Evolutionary conservation across 306 rosid genomes (phyloP), one percentile per base, ranked within the genome.

Genomic region (Medicago arabica): DNA sequence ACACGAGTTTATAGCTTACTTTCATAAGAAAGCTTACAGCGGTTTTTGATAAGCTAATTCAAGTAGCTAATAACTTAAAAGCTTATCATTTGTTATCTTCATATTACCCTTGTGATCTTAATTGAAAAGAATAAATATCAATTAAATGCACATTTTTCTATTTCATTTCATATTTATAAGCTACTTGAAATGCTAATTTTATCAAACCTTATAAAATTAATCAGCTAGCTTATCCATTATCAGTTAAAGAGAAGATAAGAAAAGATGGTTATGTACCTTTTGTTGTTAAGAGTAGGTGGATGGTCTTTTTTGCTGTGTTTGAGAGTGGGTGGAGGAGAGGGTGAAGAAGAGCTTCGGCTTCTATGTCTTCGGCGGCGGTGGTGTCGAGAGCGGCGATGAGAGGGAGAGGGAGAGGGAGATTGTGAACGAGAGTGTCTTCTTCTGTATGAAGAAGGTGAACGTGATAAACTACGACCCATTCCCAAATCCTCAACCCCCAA

Each of bases 391-490:
- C 87, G 89, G 34, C 36, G 88, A 75, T 81, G 64, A 59, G 75
- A 18, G 2, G 82, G 62, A 69, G 76, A 21, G 2, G 84, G 82
- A 39, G 89, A 76, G 31, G 84, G 83, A 39, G 89, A 76, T 0
- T 64, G 86, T 10, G 88, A 72, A 0, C 69, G 86, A 14, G 67
- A 85, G 83, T 82, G 71, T 70, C 80, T 57, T 78, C 81, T 49
- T 75, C 83, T 58, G 80, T 84, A 59, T 0, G 93, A 83, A 8
- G 93, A 83, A 8, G 92, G 96, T 34, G 90, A 88, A 55, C 87
- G 86, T 14, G 93, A 86, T 53, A 78, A 25, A 71, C 92, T 86
- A 21, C 90, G 88, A 44, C 85, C 85, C 92, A 90, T 88, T 14
- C 34, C n/a, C 7, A n/a, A 78, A 12, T 59, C 70, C 65, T 15